Evolutionary conservation across 164 flowering plant genomes (phyloP).

Genomic region (Santalum album): DNA sequence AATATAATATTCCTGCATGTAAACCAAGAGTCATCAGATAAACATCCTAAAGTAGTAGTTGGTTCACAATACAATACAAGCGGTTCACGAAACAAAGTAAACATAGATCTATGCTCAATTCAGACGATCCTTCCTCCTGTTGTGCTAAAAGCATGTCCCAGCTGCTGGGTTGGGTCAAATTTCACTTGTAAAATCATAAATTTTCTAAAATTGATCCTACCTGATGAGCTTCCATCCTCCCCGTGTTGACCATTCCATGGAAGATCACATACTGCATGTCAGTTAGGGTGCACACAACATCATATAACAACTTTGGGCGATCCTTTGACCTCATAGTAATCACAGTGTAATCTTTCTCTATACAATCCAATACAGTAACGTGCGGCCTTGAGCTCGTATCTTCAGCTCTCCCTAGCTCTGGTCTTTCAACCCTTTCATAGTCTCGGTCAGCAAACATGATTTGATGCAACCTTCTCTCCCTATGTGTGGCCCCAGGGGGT

Average conservation of each 20-base stretch:
- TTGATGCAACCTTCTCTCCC: slow-evolving; percentile 83
- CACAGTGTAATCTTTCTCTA: slow-evolving; percentile 63
- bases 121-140: too few species aligned
- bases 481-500: slow-evolving; percentile 42
- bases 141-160: too few species aligned
- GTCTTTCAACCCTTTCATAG: slow-evolving; percentile 42
- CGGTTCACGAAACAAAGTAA: background rate
- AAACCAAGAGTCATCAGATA: background rate
- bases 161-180: too few species aligned
- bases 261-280: slow-evolving; percentile 83
- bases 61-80: background rate
- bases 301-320: slow-evolving; percentile 70
- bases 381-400: slow-evolving; percentile 31
- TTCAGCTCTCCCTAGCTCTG: slow-evolving; percentile 7
- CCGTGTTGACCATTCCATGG: slow-evolving; percentile 61
- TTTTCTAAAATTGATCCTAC: slow-evolving; percentile 22
- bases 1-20: slow-evolving; percentile 69
- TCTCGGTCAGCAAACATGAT: slow-evolving; percentile 92
- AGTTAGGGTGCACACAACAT: slow-evolving; percentile 62
- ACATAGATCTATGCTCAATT: too few species aligned
- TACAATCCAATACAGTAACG: slow-evolving; percentile 40
- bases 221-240: slow-evolving; percentile 60
- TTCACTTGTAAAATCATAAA: background rate
- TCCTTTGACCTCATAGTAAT: slow-evolving; percentile 57
- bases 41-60: background rate